Evolutionary conservation across 768 basidiomycete species (phyloP).

Genomic region (Tubosaeta sp.): DNA sequence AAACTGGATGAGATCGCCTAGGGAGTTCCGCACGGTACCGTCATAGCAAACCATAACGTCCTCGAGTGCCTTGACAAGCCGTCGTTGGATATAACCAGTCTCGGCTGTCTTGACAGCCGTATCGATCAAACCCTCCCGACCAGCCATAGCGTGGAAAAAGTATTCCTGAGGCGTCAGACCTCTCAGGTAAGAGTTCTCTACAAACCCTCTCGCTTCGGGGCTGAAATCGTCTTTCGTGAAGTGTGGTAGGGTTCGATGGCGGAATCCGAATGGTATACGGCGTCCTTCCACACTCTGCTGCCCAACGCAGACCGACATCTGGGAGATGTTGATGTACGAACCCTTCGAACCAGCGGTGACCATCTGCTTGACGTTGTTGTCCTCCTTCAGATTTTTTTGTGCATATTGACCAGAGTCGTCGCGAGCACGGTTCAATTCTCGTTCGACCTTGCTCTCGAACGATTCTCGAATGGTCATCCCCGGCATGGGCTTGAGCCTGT

Average conservation of each 20-base stretch:
- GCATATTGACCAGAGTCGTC: slow-evolving; percentile 94
- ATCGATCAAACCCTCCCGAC: slow-evolving; percentile 98
- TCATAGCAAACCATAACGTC: slow-evolving; percentile 98
- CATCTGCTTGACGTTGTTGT: slow-evolving; percentile 99
- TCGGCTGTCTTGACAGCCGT: slow-evolving; percentile 99
- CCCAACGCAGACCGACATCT: slow-evolving; percentile 99
- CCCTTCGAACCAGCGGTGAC: slow-evolving; percentile 98
- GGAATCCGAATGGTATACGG: slow-evolving; percentile 97
- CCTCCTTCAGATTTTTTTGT: slow-evolving; percentile 96
- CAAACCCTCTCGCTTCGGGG: slow-evolving; percentile 96
- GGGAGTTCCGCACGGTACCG: slow-evolving; percentile 94
- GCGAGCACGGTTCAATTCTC: slow-evolving; percentile 90
- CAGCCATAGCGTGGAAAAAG: slow-evolving; percentile 99
- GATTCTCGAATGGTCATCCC: slow-evolving; percentile 99
- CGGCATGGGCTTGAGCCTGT: slow-evolving; percentile 82
- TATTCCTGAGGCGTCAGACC: slow-evolving; percentile 97
- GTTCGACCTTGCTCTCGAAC: slow-evolving; percentile 90
- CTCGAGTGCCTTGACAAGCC: slow-evolving; percentile 95
- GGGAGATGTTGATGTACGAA: slow-evolving; percentile 99
- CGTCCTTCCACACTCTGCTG: slow-evolving; percentile 98
- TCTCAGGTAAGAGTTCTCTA: slow-evolving; percentile 97
- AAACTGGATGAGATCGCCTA: slow-evolving; percentile 95
- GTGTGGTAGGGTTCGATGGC: slow-evolving; percentile 92
- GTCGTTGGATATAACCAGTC: slow-evolving; percentile 98
- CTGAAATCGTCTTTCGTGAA: slow-evolving; percentile 99